phyloP scores from a whole-genome alignment of 129 eudicot species.

The Flaveria robusta region DNA sequence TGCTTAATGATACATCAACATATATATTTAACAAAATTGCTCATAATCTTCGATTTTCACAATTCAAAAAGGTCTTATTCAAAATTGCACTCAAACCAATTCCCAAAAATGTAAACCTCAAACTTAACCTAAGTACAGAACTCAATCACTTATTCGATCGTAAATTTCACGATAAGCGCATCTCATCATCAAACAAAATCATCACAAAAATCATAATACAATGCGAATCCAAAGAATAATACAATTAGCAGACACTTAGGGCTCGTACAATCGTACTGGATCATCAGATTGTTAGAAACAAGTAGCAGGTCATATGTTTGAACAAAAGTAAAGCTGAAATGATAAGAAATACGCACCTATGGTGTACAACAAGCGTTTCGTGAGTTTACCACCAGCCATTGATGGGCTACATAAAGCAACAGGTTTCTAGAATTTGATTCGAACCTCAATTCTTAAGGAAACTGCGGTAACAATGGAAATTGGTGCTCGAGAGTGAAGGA shows the following conservation, averaged over 20 bases:
- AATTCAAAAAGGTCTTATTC: not conserved
- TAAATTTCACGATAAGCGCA: constrained; percentile 8
- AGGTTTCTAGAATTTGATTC: constrained; percentile 7
- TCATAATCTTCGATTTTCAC: no score
- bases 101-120: not conserved
- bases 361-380: constrained; percentile 40
- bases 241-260: constrained; percentile 25
- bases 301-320: not conserved
- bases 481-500: no score
- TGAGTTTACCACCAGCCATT: constrained; percentile 36
- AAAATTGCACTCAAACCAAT: not conserved
- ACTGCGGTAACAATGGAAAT: no score
- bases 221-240: not conserved
- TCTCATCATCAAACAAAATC: not conserved
- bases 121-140: not conserved
- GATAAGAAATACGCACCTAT: constrained; percentile 20
- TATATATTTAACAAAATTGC: no score
- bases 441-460: no score
- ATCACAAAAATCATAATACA: not conserved
- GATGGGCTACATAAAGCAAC: constrained; percentile 26
- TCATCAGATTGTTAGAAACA: not conserved
- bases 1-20: not conserved
- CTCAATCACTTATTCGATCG: not conserved
- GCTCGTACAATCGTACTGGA: not conserved
- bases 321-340: not conserved